phyloP scores from a whole-genome alignment of 306 rosid species.

The Ormosia emarginata region DNA sequence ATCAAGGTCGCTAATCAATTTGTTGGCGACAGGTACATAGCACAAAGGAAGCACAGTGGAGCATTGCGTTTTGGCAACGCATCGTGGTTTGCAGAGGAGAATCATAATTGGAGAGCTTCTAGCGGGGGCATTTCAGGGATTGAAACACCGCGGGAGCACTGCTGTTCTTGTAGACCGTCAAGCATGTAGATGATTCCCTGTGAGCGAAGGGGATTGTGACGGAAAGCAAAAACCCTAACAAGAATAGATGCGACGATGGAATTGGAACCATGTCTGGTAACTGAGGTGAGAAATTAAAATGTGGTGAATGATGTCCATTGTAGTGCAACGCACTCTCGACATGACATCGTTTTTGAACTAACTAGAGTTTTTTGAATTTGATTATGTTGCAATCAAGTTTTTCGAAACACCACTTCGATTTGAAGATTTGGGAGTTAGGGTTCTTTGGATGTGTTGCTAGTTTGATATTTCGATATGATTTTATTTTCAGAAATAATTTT shows the following conservation, averaged over 20 bases:
- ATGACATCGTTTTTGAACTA: too few species aligned
- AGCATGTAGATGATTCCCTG: conserved; percentile 78
- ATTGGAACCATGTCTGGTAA: conserved; percentile 17
- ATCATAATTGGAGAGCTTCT: conserved; percentile 61
- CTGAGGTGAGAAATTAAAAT: neutral
- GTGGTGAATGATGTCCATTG: neutral
- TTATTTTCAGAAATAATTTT: too few species aligned
- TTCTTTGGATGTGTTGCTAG: too few species aligned
- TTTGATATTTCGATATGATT: too few species aligned
- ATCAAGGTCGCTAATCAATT: too few species aligned
- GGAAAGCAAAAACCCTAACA: conserved; percentile 44
- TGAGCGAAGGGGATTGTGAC: conserved; percentile 10
- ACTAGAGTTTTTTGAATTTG: neutral
- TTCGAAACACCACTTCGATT: neutral
- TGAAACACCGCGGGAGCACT: conserved; percentile 90
- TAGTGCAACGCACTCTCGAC: neutral
- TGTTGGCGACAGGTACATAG: too few species aligned
- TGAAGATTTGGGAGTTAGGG: too few species aligned
- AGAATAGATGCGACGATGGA: neutral
- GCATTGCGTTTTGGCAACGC: conserved; percentile 66
- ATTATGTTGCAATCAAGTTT: neutral
- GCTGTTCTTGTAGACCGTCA: conserved; percentile 71
- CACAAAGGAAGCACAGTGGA: conserved; percentile 5
- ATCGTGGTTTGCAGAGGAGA: conserved; percentile 39
- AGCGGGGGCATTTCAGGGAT: conserved; percentile 89